A percentile compares a stretch with the other conserved stretches of the same genome.
Conservation (phyloP, 2,329 filamentous ascomycete genomes). For the Zymoseptoria ardabiliae region DNA sequence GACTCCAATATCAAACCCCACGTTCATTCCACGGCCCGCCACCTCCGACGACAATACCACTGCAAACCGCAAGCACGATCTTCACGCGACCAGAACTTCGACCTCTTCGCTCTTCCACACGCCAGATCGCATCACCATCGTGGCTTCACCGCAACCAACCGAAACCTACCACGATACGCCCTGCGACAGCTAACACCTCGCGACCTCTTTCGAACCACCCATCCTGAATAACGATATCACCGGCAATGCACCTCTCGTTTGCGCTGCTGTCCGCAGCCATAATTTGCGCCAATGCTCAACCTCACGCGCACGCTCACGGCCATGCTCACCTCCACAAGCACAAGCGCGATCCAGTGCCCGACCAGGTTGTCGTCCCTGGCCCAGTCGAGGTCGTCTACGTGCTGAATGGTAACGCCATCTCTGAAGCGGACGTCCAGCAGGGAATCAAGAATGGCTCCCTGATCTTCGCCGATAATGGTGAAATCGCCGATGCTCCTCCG, state of each 20-base stretch:
- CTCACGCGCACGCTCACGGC: constrained; percentile 45
- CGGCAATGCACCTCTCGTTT: constrained; percentile 31
- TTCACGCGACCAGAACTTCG: neutral
- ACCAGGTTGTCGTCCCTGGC: constrained; percentile 48
- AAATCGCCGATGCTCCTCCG: constrained; percentile 23
- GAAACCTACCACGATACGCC: constrained; percentile 8
- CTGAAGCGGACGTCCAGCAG: constrained; percentile 56
- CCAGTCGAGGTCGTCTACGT: constrained; percentile 65
- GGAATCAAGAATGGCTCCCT: constrained; percentile 63
- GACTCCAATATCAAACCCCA: constrained; percentile 7
- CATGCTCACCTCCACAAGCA: constrained; percentile 55
- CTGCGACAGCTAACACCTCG: constrained; percentile 3
- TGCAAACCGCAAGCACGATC: neutral
- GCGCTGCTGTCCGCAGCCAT: constrained; percentile 31
- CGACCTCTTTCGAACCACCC: constrained; percentile 6
- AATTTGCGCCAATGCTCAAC: constrained; percentile 49
- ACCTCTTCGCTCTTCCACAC: neutral
- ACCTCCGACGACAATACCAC: neutral
- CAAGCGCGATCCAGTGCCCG: constrained; percentile 44
- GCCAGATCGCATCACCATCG: constrained; percentile 10
- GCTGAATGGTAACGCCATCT: constrained; percentile 57
- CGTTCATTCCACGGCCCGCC: neutral
- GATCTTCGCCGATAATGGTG: constrained; percentile 52
- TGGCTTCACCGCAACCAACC: constrained; percentile 18
- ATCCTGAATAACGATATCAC: constrained; percentile 3